A percentile compares a stretch with the other conserved stretches of the same genome.
These are phyloP conservation scores for Thelonectria olida DNA, from an alignment of 2,329 filamentous ascomycete genomes.

Conservation along the genomic window DNA sequence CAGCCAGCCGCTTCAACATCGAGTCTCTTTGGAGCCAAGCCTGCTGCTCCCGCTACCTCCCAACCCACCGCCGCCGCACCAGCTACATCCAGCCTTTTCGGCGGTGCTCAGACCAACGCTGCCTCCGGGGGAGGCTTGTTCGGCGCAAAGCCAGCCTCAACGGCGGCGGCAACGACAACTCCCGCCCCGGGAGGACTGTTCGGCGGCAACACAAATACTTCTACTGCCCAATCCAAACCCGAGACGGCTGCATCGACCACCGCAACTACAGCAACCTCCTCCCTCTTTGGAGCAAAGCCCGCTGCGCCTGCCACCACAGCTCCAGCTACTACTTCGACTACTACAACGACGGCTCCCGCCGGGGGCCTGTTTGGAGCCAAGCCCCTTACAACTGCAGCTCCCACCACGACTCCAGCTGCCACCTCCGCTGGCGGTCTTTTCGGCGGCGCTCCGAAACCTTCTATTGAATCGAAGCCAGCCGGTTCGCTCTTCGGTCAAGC, in stretches of 20 bases:
- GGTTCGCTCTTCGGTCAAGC: conserved; percentile 38
- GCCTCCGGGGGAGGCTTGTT: conserved; percentile 46
- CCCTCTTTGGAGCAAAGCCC: conserved; percentile 54
- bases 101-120: conserved; percentile 44
- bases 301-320: conserved; percentile 43
- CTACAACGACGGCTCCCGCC: conserved; percentile 42
- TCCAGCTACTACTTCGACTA: conserved; percentile 40
- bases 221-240: conserved; percentile 30
- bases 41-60: conserved; percentile 33
- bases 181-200: conserved; percentile 36
- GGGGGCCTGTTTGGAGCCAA: conserved; percentile 47
- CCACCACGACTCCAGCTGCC: conserved; percentile 41
- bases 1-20: conserved; percentile 33
- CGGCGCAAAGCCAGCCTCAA: conserved; percentile 41
- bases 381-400: conserved; percentile 38
- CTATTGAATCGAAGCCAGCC: conserved; percentile 37
- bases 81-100: conserved; percentile 45
- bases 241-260: conserved; percentile 34
- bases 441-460: conserved; percentile 32
- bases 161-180: conserved; percentile 37
- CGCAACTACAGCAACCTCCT: conserved; percentile 34
- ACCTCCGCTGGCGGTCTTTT: conserved; percentile 38
- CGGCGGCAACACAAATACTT: conserved; percentile 36
- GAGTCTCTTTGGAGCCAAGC: conserved; percentile 44
- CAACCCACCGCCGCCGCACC: conserved; percentile 18